Conservation (phyloP, 441 rosid genomes). For the Pelargonium cotyledonis region DNA sequence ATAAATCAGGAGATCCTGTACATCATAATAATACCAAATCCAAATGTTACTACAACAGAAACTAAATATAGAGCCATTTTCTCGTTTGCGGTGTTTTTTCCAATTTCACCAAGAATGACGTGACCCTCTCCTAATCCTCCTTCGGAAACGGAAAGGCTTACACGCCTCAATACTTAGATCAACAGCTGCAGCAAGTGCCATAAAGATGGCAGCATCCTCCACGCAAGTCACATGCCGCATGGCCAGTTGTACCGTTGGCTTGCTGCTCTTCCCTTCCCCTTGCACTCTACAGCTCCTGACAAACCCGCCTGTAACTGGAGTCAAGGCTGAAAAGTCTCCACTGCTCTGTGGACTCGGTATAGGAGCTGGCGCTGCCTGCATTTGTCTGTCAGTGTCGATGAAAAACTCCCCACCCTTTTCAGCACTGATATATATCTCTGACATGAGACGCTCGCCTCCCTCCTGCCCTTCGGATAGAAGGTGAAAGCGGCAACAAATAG, state of each 20-base stretch:
- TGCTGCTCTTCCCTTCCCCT: constrained; percentile 86
- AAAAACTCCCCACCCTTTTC: constrained; percentile 93
- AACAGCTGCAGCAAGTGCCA: constrained; percentile 93
- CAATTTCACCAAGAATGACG: constrained; percentile 50
- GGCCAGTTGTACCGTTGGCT: constrained; percentile 74
- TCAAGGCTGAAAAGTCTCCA: constrained; percentile 74
- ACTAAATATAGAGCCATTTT: neutral
- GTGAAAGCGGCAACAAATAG: constrained; percentile 78
- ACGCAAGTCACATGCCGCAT: constrained; percentile 87
- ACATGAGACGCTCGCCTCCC: constrained; percentile 71
- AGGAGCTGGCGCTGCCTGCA: constrained; percentile 55
- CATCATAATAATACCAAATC: neutral
- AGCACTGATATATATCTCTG: constrained; percentile 71
- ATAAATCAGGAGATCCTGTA: too few relatives aligned
- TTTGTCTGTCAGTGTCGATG: constrained; percentile 72
- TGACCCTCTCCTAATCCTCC: constrained; percentile 54
- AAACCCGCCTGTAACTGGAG: constrained; percentile 55
- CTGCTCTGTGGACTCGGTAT: constrained; percentile 91
- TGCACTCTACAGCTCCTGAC: constrained; percentile 91
- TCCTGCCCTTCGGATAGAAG: constrained; percentile 73
- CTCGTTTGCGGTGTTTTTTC: neutral
- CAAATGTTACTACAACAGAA: neutral
- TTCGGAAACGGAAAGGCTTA: constrained; percentile 54
- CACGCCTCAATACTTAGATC: constrained; percentile 91
- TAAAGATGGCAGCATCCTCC: constrained; percentile 95